phyloP scores from a whole-genome alignment of 345 rosid species.

The Conringia planisiliqua region DNA sequence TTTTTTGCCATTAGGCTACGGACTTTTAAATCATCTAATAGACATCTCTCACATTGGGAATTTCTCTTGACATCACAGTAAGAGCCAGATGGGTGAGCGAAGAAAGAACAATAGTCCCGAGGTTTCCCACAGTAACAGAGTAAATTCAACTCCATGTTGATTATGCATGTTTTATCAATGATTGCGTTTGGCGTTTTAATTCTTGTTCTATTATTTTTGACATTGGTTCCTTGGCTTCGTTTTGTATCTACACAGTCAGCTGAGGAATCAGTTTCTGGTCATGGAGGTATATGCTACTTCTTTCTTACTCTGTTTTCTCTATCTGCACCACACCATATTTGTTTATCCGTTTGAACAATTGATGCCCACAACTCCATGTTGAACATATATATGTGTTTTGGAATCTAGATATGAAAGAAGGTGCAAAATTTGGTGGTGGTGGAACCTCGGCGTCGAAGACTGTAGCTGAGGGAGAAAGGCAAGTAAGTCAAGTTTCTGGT shows the following conservation, averaged over 20 bases:
- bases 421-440: constrained; percentile 35
- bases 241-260: constrained; percentile 20
- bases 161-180: neutral
- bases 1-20: neutral
- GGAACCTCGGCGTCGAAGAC: constrained; percentile 35
- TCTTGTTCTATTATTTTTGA: constrained; percentile 2
- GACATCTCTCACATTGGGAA: constrained; percentile 5
- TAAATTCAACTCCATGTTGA: constrained; percentile 22
- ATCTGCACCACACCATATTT: neutral
- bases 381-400: neutral
- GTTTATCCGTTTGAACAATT: constrained; percentile 1
- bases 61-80: constrained; percentile 10
- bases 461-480: constrained; percentile 46
- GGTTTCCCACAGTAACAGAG: constrained; percentile 25
- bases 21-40: neutral
- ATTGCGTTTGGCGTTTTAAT: constrained; percentile 9
- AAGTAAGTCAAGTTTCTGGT: constrained; percentile 39
- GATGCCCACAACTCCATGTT: neutral
- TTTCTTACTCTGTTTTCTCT: constrained; percentile 3
- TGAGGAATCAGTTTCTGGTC: constrained; percentile 30
- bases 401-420: constrained; percentile 40
- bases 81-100: constrained; percentile 23
- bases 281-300: constrained; percentile 30
- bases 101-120: constrained; percentile 19
- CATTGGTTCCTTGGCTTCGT: constrained; percentile 13